These are phyloP conservation scores for Dittrichia graveolens DNA, from an alignment of 129 eudicot genomes.

Conservation along the genomic window DNA sequence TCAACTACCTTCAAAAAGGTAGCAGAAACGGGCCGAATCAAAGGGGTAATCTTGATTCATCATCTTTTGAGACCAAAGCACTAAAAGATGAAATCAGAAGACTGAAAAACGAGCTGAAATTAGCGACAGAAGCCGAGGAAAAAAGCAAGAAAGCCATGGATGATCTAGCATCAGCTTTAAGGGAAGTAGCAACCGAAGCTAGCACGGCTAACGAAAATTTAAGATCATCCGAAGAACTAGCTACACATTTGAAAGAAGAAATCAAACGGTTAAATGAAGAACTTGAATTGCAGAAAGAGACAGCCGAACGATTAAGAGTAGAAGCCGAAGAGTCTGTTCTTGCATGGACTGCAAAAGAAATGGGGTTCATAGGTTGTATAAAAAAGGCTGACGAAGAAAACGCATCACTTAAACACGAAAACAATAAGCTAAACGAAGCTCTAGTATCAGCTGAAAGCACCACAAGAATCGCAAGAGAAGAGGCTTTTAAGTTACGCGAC, in stretches of 20 bases:
- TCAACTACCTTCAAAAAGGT: conserved; percentile 36
- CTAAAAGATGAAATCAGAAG: conserved; percentile 42
- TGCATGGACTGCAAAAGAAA: conserved; percentile 80
- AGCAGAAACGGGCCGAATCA: neutral
- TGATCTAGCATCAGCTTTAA: conserved; percentile 70
- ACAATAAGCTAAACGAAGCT: conserved; percentile 43
- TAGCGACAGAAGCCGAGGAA: conserved; percentile 68
- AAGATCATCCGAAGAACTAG: conserved; percentile 33
- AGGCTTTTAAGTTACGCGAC: conserved; percentile 63
- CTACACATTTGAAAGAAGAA: conserved; percentile 47
- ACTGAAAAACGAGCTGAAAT: conserved; percentile 50
- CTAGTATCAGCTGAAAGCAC: conserved; percentile 45
- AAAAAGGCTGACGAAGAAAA: conserved; percentile 71
- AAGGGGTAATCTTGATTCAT: conserved; percentile 18
- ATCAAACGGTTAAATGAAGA: conserved; percentile 48
- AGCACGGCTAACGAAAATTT: conserved; percentile 63
- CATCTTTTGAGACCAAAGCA: conserved; percentile 24
- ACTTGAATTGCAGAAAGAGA: conserved; percentile 51
- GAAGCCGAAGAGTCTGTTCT: conserved; percentile 74
- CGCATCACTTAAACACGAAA: conserved; percentile 46
- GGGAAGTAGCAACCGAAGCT: conserved; percentile 67
- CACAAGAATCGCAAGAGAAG: conserved; percentile 56
- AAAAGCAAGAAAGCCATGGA: conserved; percentile 81
- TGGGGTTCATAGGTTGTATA: conserved; percentile 73
- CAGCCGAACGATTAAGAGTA: conserved; percentile 53